A percentile compares a stretch with the other conserved stretches of the same genome.
These are phyloP conservation scores for Dichotomocladium elegans DNA, from an alignment of 371 early-diverging fungal genomes.

Conservation along the genomic window DNA sequence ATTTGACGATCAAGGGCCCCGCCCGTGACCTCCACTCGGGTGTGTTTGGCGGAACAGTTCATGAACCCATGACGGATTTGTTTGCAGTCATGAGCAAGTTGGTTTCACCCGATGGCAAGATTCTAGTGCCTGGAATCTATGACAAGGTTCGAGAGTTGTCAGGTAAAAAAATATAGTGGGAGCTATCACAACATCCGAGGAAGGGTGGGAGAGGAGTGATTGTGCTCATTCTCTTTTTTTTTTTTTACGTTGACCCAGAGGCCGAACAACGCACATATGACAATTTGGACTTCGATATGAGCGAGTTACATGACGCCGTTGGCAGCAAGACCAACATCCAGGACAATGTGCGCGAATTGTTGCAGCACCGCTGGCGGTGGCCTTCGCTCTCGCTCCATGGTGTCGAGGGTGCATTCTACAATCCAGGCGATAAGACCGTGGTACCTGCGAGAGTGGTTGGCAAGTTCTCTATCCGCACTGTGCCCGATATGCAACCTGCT, in stretches of 20 bases:
- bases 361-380: slow-evolving; percentile 92
- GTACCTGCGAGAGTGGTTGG: slow-evolving; percentile 95
- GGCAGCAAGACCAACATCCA: slow-evolving; percentile 79
- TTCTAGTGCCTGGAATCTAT: slow-evolving; percentile 89
- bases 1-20: slow-evolving; percentile 74
- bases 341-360: slow-evolving; percentile 65
- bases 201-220: no score
- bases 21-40: slow-evolving; percentile 93
- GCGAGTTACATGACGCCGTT: slow-evolving; percentile 78
- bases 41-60: slow-evolving; percentile 95
- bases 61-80: slow-evolving; percentile 97
- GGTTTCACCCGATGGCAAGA: slow-evolving; percentile 83
- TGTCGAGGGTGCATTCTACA: slow-evolving; percentile 94
- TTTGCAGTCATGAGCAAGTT: slow-evolving; percentile 79
- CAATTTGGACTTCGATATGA: slow-evolving; percentile 73
- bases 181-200: no score
- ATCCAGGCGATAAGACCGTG: slow-evolving; percentile 94
- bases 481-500: slow-evolving; percentile 88
- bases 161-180: slow-evolving; percentile 28
- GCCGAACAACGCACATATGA: slow-evolving; percentile 84
- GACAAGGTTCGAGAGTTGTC: slow-evolving; percentile 88
- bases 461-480: slow-evolving; percentile 94
- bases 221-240: no score
- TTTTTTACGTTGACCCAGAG: slow-evolving; percentile 7
- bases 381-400: slow-evolving; percentile 96